Evolutionary conservation across 768 basidiomycete species (phyloP).

Genomic region (Serendipita sp.): DNA sequence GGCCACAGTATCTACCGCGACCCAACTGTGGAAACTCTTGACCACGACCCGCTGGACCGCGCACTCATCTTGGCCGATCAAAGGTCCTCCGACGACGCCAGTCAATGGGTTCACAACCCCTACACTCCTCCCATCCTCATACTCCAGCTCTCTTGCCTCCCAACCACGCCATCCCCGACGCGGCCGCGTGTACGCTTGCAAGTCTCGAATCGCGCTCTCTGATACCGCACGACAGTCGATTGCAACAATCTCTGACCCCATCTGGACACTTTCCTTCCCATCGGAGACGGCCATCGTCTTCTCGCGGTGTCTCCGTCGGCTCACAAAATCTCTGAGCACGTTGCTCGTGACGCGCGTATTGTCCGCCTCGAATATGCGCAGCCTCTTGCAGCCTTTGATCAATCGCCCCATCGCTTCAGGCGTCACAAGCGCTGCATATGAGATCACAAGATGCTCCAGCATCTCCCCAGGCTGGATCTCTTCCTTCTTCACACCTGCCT

Average conservation of each 20-base stretch:
- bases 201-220: conserved; percentile 46
- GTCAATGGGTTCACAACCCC: conserved; percentile 35
- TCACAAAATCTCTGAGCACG: conserved; percentile 54
- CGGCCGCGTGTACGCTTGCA: conserved; percentile 40
- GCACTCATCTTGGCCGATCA: conserved; percentile 62
- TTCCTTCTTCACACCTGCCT: conserved; percentile 13
- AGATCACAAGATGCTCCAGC: conserved; percentile 57
- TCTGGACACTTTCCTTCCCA: no score
- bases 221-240: conserved; percentile 62
- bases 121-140: conserved; percentile 53
- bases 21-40: conserved; percentile 78
- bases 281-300: not conserved
- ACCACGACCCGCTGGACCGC: conserved; percentile 55
- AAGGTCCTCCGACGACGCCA: conserved; percentile 3
- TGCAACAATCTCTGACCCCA: conserved; percentile 44
- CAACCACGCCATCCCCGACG: conserved; percentile 60
- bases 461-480: conserved; percentile 38
- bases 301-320: conserved; percentile 32
- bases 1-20: conserved; percentile 60
- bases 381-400: conserved; percentile 42
- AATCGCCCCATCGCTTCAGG: conserved; percentile 49
- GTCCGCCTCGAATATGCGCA: conserved; percentile 62
- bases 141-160: conserved; percentile 51
- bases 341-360: conserved; percentile 51
- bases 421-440: conserved; percentile 45